Conservation (phyloP, 129 eudicot genomes). For the Tanacetum coccineum region DNA sequence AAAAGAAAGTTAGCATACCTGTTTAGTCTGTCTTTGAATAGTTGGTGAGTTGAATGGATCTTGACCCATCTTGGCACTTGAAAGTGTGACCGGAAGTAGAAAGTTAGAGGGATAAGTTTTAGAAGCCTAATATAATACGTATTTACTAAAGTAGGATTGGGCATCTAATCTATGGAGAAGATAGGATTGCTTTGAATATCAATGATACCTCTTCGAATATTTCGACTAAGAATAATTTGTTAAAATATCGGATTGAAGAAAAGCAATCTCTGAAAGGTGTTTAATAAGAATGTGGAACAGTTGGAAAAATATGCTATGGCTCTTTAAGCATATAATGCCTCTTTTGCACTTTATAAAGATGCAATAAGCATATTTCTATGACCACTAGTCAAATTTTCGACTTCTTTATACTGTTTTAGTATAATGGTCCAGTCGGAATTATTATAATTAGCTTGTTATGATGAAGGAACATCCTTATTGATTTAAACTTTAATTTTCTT, state of each 20-base stretch:
- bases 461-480: conserved; percentile 12
- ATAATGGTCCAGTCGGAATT: background rate
- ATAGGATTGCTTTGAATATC: background rate
- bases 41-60: too few species aligned
- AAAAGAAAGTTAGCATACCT: conserved; percentile 6
- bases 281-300: background rate
- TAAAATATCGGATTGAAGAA: background rate
- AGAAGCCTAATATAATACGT: background rate
- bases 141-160: background rate
- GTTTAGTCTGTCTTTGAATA: too few species aligned
- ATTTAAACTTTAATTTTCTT: background rate
- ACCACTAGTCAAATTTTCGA: background rate
- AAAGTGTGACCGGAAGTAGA: too few species aligned
- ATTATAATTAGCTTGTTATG: background rate
- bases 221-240: conserved; percentile 5
- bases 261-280: background rate
- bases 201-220: background rate
- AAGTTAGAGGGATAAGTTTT: too few species aligned
- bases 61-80: too few species aligned
- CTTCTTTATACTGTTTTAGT: conserved; percentile 4
- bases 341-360: conserved; percentile 8
- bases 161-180: background rate
- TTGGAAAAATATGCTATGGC: conserved; percentile 11
- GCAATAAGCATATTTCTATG: conserved; percentile 9
- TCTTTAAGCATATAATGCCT: conserved; percentile 17